A percentile compares a stretch with the other conserved stretches of the same genome.
phyloP scores from a whole-genome alignment of 1,139 yeast species.

The Pichia inconspicua region DNA sequence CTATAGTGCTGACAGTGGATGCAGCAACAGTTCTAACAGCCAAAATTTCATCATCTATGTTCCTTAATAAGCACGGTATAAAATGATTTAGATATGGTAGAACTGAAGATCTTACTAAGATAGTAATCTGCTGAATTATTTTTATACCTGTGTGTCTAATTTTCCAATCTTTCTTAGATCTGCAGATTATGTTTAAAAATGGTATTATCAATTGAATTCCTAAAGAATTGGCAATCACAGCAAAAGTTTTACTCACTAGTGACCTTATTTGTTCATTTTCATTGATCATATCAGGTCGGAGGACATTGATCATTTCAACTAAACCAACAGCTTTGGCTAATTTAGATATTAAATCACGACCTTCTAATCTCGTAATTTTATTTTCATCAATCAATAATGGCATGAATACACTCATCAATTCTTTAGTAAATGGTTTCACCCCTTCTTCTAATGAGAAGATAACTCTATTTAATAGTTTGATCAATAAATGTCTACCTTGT shows the following conservation, averaged over 20 bases:
- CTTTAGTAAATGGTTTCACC: slow-evolving; percentile 67
- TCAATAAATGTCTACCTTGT: slow-evolving; percentile 75
- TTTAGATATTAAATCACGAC: slow-evolving; percentile 69
- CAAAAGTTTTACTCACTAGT: slow-evolving; percentile 70
- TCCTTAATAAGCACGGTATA: slow-evolving; percentile 51
- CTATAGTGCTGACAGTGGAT: slow-evolving; percentile 61
- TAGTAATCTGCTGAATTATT: slow-evolving; percentile 68
- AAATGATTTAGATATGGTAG: slow-evolving; percentile 66
- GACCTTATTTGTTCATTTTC: slow-evolving; percentile 78
- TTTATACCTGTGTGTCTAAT: slow-evolving; percentile 85
- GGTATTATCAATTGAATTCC: slow-evolving; percentile 72
- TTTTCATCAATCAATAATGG: slow-evolving; percentile 82
- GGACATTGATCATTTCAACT: slow-evolving; percentile 63
- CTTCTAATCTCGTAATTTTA: slow-evolving; percentile 62
- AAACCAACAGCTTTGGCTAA: slow-evolving; percentile 79
- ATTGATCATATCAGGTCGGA: slow-evolving; percentile 78
- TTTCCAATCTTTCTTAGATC: slow-evolving; percentile 72
- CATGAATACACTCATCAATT: slow-evolving; percentile 64
- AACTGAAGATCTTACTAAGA: slow-evolving; percentile 63
- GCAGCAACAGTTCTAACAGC: slow-evolving; percentile 69
- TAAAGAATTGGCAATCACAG: slow-evolving; percentile 75
- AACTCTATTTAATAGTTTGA: slow-evolving; percentile 67
- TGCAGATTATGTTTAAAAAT: slow-evolving; percentile 73
- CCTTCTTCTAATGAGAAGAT: slow-evolving; percentile 56
- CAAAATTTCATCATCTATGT: slow-evolving; percentile 63